Evolutionary conservation across 305 asterid species (phyloP), one percentile per base, ranked within the genome.

Genomic region (Solanum hybrid): DNA sequence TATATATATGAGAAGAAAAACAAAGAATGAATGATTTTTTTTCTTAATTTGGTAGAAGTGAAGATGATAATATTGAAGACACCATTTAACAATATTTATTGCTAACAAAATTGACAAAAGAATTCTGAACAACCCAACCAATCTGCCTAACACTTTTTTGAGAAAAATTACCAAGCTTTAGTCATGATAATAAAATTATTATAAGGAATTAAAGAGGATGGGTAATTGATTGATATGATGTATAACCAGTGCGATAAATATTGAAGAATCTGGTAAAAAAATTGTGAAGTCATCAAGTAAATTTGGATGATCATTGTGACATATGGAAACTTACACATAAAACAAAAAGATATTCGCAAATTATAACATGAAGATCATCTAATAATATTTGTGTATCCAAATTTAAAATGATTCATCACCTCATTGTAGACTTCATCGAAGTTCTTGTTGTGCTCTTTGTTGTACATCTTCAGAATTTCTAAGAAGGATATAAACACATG

Each of bases 221-320:
- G 33, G 14, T 38, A 37, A 80, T 15, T 80, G 7, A 37, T 37
- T 22, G 29, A 37, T 10, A n/a, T 80, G 81, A 77, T 91, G 97
- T 96, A 5, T 92, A 85, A 94, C 83, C 68, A 92, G 80, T 22
- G 96, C 92, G 91, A 94, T 22, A 57, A 93, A 94, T 87, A 17
- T 57, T 6, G 96, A 95, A 90, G 93, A 90, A 92, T 97, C 96
- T 5, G 97, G 98, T 91, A 97, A 91, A 93, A 96, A 95, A 92
- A 97, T 95, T 45, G 65, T 96, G 92, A 97, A 96, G 92, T 97
- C 98, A 8, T 94, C 97, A 82, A 95, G 96, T 90, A 97, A 96
- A 94, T 96, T 97, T 33, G 96, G 91, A 90, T 96, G 99, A 89
- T 93, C 96, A 70, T 91, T 14, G 91, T 94, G 95, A 92, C 95